A percentile compares a stretch with the other conserved stretches of the same genome.
phyloP scores from a whole-genome alignment of 306 rosid genomes.

The Citrullus amarus region DNA sequence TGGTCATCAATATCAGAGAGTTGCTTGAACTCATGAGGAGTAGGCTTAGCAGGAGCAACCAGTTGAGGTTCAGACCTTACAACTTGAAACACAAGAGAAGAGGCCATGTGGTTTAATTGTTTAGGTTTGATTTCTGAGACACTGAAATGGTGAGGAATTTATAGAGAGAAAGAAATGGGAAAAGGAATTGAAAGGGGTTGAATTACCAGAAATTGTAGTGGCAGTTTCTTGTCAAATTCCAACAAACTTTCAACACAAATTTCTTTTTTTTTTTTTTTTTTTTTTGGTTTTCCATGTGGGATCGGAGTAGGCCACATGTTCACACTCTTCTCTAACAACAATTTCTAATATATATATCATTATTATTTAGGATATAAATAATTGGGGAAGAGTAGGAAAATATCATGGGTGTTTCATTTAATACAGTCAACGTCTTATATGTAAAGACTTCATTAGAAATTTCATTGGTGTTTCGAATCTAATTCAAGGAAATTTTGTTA shows the following conservation, averaged over 20 bases:
- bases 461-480: no score
- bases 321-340: no score
- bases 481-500: no score
- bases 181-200: neutral
- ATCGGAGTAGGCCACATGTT: no score
- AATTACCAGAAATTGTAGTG: neutral
- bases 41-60: slow-evolving; percentile 10
- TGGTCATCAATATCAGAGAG: slow-evolving; percentile 28
- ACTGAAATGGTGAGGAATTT: neutral
- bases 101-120: neutral
- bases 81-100: neutral
- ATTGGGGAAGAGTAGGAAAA: no score
- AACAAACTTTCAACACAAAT: neutral
- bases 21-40: slow-evolving; percentile 14
- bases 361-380: no score
- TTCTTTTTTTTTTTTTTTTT: no score
- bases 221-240: neutral
- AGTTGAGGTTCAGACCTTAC: slow-evolving; percentile 6
- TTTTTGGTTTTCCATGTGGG: no score
- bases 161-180: neutral
- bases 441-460: no score
- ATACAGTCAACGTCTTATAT: no score
- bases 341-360: no score
- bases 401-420: no score
- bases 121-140: neutral